Conservation (phyloP, 495 filamentous ascomycete genomes). For the Aspergillus campestris region DNA sequence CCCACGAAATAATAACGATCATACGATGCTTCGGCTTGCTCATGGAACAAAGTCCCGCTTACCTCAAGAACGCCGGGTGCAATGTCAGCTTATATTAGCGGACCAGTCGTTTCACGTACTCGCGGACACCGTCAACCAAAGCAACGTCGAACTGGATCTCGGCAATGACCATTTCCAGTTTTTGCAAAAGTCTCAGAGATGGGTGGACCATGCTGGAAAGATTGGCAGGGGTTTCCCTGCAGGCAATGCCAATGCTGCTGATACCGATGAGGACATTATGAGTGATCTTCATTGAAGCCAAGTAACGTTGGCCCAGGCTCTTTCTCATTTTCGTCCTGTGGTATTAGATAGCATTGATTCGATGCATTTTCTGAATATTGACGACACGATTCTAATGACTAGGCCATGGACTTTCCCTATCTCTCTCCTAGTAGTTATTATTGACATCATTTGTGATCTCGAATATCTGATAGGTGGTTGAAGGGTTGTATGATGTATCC, state of each 20-base stretch:
- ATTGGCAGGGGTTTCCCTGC: slow-evolving; percentile 11
- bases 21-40: slow-evolving; percentile 10
- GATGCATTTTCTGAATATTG: neutral
- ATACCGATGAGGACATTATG: slow-evolving; percentile 66
- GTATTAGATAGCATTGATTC: neutral
- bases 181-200: slow-evolving; percentile 38
- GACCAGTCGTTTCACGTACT: slow-evolving; percentile 29
- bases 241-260: slow-evolving; percentile 24
- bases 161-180: slow-evolving; percentile 52
- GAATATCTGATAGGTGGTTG: no score
- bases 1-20: neutral
- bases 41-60: neutral
- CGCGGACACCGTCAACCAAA: slow-evolving; percentile 35
- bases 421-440: no score
- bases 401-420: no score
- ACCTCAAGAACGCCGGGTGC: slow-evolving; percentile 37
- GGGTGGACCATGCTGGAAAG: slow-evolving; percentile 22
- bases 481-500: no score
- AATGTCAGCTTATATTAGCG: slow-evolving; percentile 26
- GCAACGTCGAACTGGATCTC: slow-evolving; percentile 46
- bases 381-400: neutral
- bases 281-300: slow-evolving; percentile 28
- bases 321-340: neutral
- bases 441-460: no score
- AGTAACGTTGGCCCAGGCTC: no score